A percentile compares a stretch with the other conserved stretches of the same genome.
These are phyloP conservation scores for Brasilioporus rufonigricans DNA, from an alignment of 768 basidiomycete genomes.

Conservation along the genomic window DNA sequence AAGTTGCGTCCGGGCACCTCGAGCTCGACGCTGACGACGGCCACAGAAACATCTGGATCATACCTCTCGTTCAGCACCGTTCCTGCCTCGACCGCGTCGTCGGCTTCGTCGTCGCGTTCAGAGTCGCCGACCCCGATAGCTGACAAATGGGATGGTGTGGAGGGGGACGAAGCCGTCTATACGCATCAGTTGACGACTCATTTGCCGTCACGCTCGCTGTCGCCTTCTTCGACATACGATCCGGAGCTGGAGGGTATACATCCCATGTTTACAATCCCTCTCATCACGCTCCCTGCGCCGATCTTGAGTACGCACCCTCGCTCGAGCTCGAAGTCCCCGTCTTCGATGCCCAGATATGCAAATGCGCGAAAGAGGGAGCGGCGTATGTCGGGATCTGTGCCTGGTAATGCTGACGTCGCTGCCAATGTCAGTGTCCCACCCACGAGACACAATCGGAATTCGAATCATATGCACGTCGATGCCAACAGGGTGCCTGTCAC, in stretches of 20 bases:
- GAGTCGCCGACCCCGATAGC: constrained; percentile 8
- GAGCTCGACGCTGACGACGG: constrained; percentile 20
- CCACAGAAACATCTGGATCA: constrained; percentile 20
- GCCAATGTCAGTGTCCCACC: neutral
- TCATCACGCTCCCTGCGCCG: constrained; percentile 22
- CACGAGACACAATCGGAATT: neutral
- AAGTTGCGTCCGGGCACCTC: constrained; percentile 20
- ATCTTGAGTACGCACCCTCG: neutral
- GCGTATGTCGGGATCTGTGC: neutral
- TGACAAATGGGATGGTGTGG: neutral
- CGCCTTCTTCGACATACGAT: neutral
- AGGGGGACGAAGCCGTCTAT: neutral
- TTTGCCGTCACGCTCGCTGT: neutral
- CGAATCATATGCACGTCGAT: neutral
- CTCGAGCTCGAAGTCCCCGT: neutral
- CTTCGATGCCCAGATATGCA: neutral
- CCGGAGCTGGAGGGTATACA: constrained; percentile 8
- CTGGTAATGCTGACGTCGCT: neutral
- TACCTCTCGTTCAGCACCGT: constrained; percentile 23
- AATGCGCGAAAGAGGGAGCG: neutral
- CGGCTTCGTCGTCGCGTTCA: constrained; percentile 15
- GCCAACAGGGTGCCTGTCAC: neutral
- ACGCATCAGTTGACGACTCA: constrained; percentile 8
- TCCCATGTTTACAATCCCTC: constrained; percentile 31
- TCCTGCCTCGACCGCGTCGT: constrained; percentile 13